A percentile compares a stretch with the other conserved stretches of the same genome.
These are phyloP conservation scores for Triticum monococcum DNA, from an alignment of 176 grass and related monocot species.

Conservation along the genomic window DNA sequence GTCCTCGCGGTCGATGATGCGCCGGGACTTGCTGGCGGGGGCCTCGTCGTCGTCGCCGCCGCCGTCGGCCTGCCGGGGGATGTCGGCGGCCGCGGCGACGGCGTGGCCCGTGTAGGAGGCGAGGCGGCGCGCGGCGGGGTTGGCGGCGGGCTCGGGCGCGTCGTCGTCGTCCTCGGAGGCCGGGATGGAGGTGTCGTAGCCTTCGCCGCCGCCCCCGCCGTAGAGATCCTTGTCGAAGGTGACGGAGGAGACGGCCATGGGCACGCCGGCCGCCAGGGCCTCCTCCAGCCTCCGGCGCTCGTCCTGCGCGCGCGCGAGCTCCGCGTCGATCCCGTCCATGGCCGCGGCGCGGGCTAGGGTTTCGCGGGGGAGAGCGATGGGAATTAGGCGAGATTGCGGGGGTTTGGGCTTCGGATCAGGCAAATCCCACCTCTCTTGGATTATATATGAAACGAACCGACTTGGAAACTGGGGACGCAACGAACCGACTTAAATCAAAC, in stretches of 20 bases:
- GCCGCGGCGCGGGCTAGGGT: neutral
- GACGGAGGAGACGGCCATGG: conserved; percentile 57
- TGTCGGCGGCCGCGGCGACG: neutral
- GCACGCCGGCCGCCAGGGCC: conserved; percentile 23
- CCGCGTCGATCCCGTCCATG: conserved; percentile 76
- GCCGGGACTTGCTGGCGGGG: conserved; percentile 46
- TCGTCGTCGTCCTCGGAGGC: conserved; percentile 77
- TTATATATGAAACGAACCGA: too few relatives aligned
- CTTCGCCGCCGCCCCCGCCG: conserved; percentile 62
- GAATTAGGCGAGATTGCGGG: neutral
- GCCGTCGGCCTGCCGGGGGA: neutral
- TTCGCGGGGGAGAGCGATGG: neutral
- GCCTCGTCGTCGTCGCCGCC: conserved; percentile 40
- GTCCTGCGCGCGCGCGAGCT: conserved; percentile 74
- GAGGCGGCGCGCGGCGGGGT: neutral
- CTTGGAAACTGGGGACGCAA: too few relatives aligned
- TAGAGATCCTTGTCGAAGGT: conserved; percentile 95
- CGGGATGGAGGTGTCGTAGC: conserved; percentile 91
- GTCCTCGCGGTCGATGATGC: conserved; percentile 89
- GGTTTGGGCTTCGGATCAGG: neutral
- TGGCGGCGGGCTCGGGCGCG: neutral
- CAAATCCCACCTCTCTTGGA: too few relatives aligned
- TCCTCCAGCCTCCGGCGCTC: conserved; percentile 82
- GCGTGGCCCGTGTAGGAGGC: neutral
- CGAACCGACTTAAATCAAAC: too few relatives aligned